Base-by-base conservation (phyloP, 805 yeast genomes). In the Candida hispaniensis region DNA sequence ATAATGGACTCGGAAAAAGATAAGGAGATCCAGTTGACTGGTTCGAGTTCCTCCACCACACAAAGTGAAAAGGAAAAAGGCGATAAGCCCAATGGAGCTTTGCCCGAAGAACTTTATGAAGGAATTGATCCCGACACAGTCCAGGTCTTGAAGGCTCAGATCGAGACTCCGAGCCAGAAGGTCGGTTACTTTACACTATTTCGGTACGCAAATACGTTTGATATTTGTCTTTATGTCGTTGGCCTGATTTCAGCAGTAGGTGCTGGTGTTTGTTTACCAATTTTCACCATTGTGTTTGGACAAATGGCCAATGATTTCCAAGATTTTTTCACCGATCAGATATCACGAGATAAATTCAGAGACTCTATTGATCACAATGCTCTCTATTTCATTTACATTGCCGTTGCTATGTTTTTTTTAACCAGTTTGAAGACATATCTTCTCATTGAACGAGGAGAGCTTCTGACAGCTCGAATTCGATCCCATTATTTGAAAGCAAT, bases 271-370 rank as follows among this genome's bases (percentile, higher is more conserved):
- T 59, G 59, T 13, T 38, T 62, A 34, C 66, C 66, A 2, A 47
- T 61, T 44, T 60, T 60, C 49, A 56, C 61, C 12, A 42, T 61
- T 28, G 60, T 63, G 6, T 58, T 62, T 17, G 67, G 67, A 16
- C 46, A 49, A 25, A 43, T 62, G 36, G 54, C 67, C 8, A 54
- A 54, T 24, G 52, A 53, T 13, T 59, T 63, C 47, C 49, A 55
- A 27, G 35, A 42, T 32, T 61, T 49, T 32, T 45, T 51, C 39
- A 51, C 49, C 24, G 39, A 41, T 17, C 38, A 43, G 18, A 39
- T 51, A 8, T 40, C 41, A 10, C 44, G 47, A 5, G 47, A 39
- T 5, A 43, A 39, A 10, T 62, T 62, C 44, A 61, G 59, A 42
- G 46, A 47, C 36, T 34, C 36, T 9, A 54, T 59, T 27, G 47